Conservation (phyloP, 1,284 basidiomycete species). For the Fomitiporia mediterranea region DNA sequence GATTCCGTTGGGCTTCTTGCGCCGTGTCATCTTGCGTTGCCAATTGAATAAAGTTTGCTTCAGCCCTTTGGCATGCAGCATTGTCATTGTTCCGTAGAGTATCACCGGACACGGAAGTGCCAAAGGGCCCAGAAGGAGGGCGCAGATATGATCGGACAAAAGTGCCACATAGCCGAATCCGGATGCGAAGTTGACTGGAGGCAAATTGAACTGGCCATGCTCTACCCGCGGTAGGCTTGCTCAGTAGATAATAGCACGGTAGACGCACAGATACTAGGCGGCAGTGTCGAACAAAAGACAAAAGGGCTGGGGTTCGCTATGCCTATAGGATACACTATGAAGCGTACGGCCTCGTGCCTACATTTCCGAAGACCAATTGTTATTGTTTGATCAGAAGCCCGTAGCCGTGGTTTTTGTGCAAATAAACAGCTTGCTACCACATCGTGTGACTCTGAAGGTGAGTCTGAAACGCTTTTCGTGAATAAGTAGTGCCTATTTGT, state of each 20-base stretch:
- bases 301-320: conserved; percentile 7
- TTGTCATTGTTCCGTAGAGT: conserved; percentile 1
- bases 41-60: background rate
- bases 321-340: background rate
- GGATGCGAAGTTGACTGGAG: conserved; percentile 8
- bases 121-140: background rate
- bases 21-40: conserved; percentile 1
- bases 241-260: conserved; percentile 15
- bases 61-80: conserved; percentile 1
- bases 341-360: conserved; percentile 11
- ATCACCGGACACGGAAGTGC: background rate
- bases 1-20: background rate
- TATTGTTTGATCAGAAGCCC: conserved; percentile 13
- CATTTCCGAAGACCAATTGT: conserved; percentile 15
- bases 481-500: conserved; percentile 12
- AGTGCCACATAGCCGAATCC: conserved; percentile 6
- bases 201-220: background rate
- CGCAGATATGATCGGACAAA: conserved; percentile 17
- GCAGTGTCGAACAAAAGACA: conserved; percentile 16
- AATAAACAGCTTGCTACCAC: conserved; percentile 8
- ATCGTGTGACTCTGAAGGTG: background rate
- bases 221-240: background rate
- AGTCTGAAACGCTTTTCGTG: background rate
- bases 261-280: conserved; percentile 3
- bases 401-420: conserved; percentile 10